These are phyloP conservation scores for Akanthomyces lecanii DNA, from an alignment of 2,329 filamentous ascomycete species.

Conservation along the genomic window DNA sequence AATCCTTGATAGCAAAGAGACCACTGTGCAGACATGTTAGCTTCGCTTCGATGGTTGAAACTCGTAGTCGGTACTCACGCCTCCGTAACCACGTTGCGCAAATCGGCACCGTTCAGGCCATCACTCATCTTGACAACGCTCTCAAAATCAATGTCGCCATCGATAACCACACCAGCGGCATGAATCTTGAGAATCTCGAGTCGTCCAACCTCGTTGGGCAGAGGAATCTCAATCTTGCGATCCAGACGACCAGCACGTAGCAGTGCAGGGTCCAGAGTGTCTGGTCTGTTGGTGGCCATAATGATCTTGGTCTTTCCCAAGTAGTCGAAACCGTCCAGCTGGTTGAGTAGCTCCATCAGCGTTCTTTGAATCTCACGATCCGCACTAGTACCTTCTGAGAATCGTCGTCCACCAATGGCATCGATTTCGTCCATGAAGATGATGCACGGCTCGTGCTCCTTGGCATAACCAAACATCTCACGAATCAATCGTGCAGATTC, in stretches of 20 bases:
- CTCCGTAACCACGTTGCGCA: slow-evolving; percentile 97
- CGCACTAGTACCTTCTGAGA: slow-evolving; percentile 94
- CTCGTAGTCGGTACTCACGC: slow-evolving; percentile 63
- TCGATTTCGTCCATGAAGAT: slow-evolving; percentile 99
- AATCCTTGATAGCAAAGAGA: slow-evolving; percentile 97
- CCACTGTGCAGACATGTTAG: slow-evolving; percentile 51
- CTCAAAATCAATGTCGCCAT: slow-evolving; percentile 97
- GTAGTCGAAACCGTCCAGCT: slow-evolving; percentile 98
- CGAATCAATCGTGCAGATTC: slow-evolving; percentile 95
- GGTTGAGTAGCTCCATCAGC: slow-evolving; percentile 97
- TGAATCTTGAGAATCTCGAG: slow-evolving; percentile 99
- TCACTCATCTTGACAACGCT: slow-evolving; percentile 99
- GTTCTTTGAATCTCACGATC: slow-evolving; percentile 98
- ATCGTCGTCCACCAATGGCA: slow-evolving; percentile 92
- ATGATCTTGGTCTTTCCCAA: slow-evolving; percentile 99
- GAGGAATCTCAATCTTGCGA: slow-evolving; percentile 94
- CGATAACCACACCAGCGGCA: slow-evolving; percentile 75
- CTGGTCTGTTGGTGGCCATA: slow-evolving; percentile 97
- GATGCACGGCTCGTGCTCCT: slow-evolving; percentile 98
- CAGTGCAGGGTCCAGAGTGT: slow-evolving; percentile 90
- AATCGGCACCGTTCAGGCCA: slow-evolving; percentile 92
- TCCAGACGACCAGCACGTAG: slow-evolving; percentile 90
- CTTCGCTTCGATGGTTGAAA: not conserved
- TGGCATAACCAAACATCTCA: slow-evolving; percentile 99
- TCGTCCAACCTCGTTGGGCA: slow-evolving; percentile 94